Percentiles rank a stretch among this genome's conserved stretches.
phyloP scores from a whole-genome alignment of 495 filamentous ascomycete species.

The Talaromyces liani region DNA sequence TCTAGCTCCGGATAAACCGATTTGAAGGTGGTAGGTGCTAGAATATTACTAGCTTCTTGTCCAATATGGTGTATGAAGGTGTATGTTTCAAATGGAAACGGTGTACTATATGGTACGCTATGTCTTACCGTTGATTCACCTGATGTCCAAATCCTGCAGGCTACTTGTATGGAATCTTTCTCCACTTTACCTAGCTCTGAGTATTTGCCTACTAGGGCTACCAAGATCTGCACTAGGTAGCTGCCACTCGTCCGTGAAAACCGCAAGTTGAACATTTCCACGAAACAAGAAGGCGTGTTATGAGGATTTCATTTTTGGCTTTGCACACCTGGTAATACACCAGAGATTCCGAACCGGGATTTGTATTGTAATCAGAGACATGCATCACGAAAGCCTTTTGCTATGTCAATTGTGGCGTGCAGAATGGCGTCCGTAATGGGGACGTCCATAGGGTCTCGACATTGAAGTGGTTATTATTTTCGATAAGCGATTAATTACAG shows the following conservation, averaged over 20 bases:
- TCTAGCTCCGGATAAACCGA: not conserved
- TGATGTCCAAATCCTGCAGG: not conserved
- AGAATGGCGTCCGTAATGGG: not conserved
- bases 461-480: not conserved
- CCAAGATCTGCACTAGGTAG: not conserved
- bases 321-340: not conserved
- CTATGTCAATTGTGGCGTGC: not conserved
- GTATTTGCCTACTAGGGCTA: not conserved
- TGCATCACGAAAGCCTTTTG: not conserved
- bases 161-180: not conserved
- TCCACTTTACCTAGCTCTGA: not conserved
- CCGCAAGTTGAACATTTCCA: not conserved
- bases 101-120: not conserved
- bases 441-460: not conserved
- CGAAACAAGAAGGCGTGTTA: not conserved
- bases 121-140: not conserved
- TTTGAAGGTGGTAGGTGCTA: not conserved
- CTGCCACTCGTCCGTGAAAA: not conserved
- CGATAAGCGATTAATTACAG: constrained; percentile 1
- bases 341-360: not conserved
- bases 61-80: not conserved
- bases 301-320: not conserved
- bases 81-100: not conserved
- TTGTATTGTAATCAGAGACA: not conserved
- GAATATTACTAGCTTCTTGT: not conserved